Percentiles rank a stretch among this genome's conserved stretches.
Evolutionary conservation across 2,329 filamentous ascomycete genomes (phyloP).

Genomic region (Aspergillus sp.): DNA sequence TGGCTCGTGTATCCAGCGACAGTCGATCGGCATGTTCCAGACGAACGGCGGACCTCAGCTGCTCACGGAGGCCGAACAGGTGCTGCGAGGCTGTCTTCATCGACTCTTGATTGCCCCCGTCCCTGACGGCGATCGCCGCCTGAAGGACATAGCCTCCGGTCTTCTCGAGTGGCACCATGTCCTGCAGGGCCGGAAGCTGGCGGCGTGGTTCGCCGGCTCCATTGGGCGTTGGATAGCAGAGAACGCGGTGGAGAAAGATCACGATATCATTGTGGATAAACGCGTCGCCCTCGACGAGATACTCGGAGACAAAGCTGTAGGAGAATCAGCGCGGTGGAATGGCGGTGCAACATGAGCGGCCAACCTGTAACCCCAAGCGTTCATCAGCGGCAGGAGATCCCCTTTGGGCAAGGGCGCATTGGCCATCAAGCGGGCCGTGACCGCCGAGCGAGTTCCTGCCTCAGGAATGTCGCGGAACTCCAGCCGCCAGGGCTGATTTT

Average conservation of each 20-base stretch:
- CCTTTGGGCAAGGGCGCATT: constrained; percentile 41
- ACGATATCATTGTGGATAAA: constrained; percentile 51
- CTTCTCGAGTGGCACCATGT: constrained; percentile 44
- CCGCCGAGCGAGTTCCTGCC: constrained; percentile 42
- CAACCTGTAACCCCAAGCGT: constrained; percentile 45
- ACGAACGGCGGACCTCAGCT: constrained; percentile 47
- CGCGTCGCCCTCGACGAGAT: constrained; percentile 47
- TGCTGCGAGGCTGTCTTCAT: constrained; percentile 47
- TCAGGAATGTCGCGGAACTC: constrained; percentile 43
- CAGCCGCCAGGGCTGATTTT: constrained; percentile 34
- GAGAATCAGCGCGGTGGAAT: constrained; percentile 5
- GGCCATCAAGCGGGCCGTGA: constrained; percentile 45
- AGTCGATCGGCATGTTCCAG: constrained; percentile 50
- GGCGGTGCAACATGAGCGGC: constrained; percentile 14
- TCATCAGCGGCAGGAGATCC: constrained; percentile 43
- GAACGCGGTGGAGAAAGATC: constrained; percentile 47
- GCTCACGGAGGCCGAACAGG: constrained; percentile 45
- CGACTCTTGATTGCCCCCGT: constrained; percentile 45
- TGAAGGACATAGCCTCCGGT: constrained; percentile 52
- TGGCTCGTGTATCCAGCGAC: constrained; percentile 51
- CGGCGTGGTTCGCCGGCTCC: constrained; percentile 23
- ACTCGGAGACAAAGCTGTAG: constrained; percentile 47
- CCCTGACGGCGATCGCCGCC: constrained; percentile 48
- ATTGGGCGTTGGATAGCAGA: constrained; percentile 35
- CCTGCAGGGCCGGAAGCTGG: constrained; percentile 34